A percentile compares a stretch with the other conserved stretches of the same genome.
Conservation (phyloP, 768 basidiomycete genomes). For the Tricholoma furcatifolium region DNA sequence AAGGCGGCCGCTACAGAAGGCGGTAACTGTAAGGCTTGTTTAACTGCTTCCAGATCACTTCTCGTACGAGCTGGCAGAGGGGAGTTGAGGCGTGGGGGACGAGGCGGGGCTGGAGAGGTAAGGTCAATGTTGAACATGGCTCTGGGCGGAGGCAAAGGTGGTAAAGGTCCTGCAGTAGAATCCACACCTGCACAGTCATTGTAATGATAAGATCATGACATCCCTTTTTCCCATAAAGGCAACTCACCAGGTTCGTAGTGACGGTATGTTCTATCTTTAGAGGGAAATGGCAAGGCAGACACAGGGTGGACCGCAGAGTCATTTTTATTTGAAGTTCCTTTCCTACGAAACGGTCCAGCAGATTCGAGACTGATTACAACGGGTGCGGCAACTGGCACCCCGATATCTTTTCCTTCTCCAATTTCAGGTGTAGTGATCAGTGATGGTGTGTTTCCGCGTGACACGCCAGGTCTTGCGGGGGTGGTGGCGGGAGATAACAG, state of each 20-base stretch:
- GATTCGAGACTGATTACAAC: conserved; percentile 49
- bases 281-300: conserved; percentile 23
- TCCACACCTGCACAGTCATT: conserved; percentile 43
- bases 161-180: conserved; percentile 71
- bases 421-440: conserved; percentile 58
- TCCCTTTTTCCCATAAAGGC: background rate
- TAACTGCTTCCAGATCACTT: conserved; percentile 55
- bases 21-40: conserved; percentile 59
- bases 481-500: conserved; percentile 22
- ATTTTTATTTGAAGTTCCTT: conserved; percentile 16
- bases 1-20: conserved; percentile 50
- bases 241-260: conserved; percentile 60
- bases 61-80: conserved; percentile 43
- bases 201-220: conserved; percentile 15
- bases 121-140: conserved; percentile 48
- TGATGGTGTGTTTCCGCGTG: conserved; percentile 13
- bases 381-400: conserved; percentile 60
- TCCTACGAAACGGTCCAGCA: conserved; percentile 14
- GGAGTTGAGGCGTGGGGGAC: conserved; percentile 62
- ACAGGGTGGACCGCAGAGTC: conserved; percentile 22
- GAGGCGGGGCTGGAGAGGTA: conserved; percentile 51
- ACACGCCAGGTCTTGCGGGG: conserved; percentile 14
- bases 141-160: conserved; percentile 55
- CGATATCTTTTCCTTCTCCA: conserved; percentile 60
- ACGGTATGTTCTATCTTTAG: conserved; percentile 40